Base-by-base conservation (phyloP, 257 asterid genomes). In the Fraxinus anomala region DNA sequence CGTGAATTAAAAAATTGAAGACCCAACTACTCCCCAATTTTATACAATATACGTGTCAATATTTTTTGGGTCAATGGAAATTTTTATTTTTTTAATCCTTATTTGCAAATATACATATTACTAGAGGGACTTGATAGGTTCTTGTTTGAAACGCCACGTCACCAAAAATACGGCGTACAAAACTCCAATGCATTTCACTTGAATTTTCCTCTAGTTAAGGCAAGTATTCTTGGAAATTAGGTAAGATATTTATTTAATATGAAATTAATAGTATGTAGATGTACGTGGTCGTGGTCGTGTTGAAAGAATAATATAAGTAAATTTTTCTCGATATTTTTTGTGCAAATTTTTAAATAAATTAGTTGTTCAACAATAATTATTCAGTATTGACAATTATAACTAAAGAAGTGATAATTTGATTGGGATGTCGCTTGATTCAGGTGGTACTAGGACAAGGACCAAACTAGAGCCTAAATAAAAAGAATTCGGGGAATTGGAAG, bases 131-230 rank as follows among this genome's bases (percentile, higher is more conserved):
- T 40, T 72, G n/a, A 73, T 16, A 10, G 36, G 30, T 63, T 63
- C 82, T 47, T 69, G 28, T 21, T 68, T 83, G 93, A 87, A 70
- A 89, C 90, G 93, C 92, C 90, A 90, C 90, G 94, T 90, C 93
- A 88, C 97, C 80, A 21, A 17, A 88, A 84, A 80, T 87, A 75
- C 92, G 97, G 81, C 96, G 96, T 73, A 63, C 87, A 61, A 67
- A 80, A 83, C 92, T 91, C 93, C 92, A 85, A 79, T 80, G 89
- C 85, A 68, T 19, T 79, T 40, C 31, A 63, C 61, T 33, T 40
- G 30, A 39, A 24, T 51, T 47, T 73, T 14, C 67, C 67, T 7
- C 31, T 21, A 21, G 30, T 3, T 21, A 2, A 9, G 10, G 69
- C 19, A 26, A 23, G 5, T 12, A n/a, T 17, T 73, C 30, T 72